A percentile compares a stretch with the other conserved stretches of the same genome.
Evolutionary conservation across 2,329 filamentous ascomycete species (phyloP).

Genomic region (Botrytis paeoniae): DNA sequence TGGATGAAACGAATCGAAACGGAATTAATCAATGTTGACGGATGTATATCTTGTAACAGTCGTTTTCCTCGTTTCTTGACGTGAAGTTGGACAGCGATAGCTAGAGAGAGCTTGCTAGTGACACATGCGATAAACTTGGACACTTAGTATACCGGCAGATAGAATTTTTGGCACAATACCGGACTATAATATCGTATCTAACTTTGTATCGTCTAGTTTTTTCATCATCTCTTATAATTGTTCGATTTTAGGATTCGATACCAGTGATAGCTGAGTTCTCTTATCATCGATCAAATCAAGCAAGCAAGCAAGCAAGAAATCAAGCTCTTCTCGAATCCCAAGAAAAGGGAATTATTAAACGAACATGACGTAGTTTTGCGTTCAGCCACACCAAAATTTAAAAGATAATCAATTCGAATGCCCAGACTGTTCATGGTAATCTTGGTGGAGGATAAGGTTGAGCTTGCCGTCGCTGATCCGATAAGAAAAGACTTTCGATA

Average conservation of each 20-base stretch:
- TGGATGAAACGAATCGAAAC: too few species aligned
- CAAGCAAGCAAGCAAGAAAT: not conserved
- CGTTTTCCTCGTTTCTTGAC: not conserved
- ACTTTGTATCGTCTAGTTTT: slow-evolving; percentile 9
- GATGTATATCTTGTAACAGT: too few species aligned
- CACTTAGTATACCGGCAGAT: not conserved
- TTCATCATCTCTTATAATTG: not conserved
- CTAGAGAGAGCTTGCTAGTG: not conserved
- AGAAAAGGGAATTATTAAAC: not conserved
- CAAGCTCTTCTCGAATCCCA: too few species aligned
- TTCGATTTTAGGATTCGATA: not conserved
- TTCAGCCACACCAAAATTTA: not conserved
- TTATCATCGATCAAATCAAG: not conserved
- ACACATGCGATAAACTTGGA: not conserved
- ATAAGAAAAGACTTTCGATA: too few species aligned
- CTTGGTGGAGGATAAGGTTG: not conserved
- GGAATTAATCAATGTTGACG: too few species aligned
- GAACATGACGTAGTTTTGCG: slow-evolving; percentile 7
- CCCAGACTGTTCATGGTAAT: not conserved
- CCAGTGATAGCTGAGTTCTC: not conserved
- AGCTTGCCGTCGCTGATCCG: not conserved
- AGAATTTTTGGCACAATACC: not conserved
- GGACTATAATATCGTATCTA: not conserved
- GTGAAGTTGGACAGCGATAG: not conserved
- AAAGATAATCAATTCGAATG: not conserved